A percentile compares a stretch with the other conserved stretches of the same genome.
phyloP scores from a whole-genome alignment of 2,329 filamentous ascomycete species.

The Fusarium marasasianum region DNA sequence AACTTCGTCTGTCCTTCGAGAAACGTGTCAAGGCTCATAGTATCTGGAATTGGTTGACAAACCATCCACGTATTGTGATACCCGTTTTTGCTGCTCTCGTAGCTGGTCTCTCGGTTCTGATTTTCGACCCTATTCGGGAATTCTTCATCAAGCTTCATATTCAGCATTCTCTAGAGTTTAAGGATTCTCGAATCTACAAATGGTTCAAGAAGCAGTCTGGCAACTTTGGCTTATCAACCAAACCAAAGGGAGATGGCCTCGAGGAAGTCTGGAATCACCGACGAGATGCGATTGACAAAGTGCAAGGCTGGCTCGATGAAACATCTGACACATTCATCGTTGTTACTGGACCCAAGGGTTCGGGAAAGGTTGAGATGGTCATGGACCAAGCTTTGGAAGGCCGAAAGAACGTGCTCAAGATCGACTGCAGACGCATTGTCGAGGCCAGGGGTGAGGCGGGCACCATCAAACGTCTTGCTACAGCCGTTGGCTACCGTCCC shows the following conservation, averaged over 20 bases:
- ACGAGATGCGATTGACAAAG: conserved; percentile 80
- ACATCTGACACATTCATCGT: conserved; percentile 93
- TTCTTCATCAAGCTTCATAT: conserved; percentile 93
- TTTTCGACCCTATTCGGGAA: conserved; percentile 94
- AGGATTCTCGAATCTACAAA: conserved; percentile 76
- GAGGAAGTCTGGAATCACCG: conserved; percentile 89
- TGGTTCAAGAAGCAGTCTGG: conserved; percentile 77
- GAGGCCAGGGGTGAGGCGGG: conserved; percentile 88
- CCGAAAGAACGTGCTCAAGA: conserved; percentile 79
- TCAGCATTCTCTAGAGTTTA: conserved; percentile 77
- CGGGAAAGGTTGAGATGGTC: conserved; percentile 89
- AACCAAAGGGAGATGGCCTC: conserved; percentile 72
- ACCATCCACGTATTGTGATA: conserved; percentile 87
- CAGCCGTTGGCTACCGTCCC: conserved; percentile 87
- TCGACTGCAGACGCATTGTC: conserved; percentile 93
- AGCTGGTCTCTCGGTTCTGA: conserved; percentile 82
- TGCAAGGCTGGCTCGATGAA: conserved; percentile 87
- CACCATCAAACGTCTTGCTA: conserved; percentile 83
- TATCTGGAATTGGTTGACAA: conserved; percentile 87
- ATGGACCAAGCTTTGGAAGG: conserved; percentile 83
- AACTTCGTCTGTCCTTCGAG: conserved; percentile 85
- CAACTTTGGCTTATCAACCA: conserved; percentile 69
- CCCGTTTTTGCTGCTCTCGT: conserved; percentile 83
- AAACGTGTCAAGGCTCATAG: conserved; percentile 78
- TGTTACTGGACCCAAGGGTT: conserved; percentile 89